Base-by-base conservation (phyloP, 768 basidiomycete species). In the Lactifluus hygrophoroides region DNA sequence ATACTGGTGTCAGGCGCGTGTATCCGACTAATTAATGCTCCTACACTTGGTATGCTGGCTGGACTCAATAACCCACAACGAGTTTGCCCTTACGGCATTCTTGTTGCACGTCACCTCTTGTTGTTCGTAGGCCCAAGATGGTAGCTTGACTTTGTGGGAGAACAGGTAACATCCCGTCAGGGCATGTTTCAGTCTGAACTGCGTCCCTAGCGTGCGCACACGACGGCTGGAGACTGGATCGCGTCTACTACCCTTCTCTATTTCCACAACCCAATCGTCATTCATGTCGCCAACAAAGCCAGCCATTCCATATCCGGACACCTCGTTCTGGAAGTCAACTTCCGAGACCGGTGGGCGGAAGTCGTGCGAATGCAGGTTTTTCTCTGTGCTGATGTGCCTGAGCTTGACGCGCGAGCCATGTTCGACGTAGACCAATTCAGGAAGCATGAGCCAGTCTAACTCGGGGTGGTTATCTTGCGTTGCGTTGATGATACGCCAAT, bases 101-200 rank as follows among this genome's bases (percentile, higher is more conserved):
- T 94, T 98, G 74, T 99, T 99, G 72, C 96, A 99, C 0, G 96
- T 98, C 51, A 99, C 96, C 68, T 99, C 96, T 70, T 99, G 96
- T 71, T 99, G 96, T 68, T 97, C 96, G 65, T 80, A 99, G 0
- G 84, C 96, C 96, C 96, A 99, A 5, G 96, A 90, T 0, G 96
- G 96, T 1, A 99, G 75, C 73, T 98, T 98, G 66, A 97, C 88
- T 71, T 96, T 96, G 75, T 99, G 96, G 23, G 90, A 93, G 77
- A 98, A 99, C 37, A 99, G 78, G 69, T 96, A 98, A 70, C 96
- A 99, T 0, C 94, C 94, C 0, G 90, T 89, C 64, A 94, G 75
- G 17, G 80, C 76, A 71, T 99, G 96, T 54, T 85, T 76, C 46
- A 99, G 73, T 65, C 87, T 79, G 74, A 98, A 95, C 42, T 80